Base-by-base conservation (phyloP, 2,329 filamentous ascomycete genomes). In the Epichloe hybrida region DNA sequence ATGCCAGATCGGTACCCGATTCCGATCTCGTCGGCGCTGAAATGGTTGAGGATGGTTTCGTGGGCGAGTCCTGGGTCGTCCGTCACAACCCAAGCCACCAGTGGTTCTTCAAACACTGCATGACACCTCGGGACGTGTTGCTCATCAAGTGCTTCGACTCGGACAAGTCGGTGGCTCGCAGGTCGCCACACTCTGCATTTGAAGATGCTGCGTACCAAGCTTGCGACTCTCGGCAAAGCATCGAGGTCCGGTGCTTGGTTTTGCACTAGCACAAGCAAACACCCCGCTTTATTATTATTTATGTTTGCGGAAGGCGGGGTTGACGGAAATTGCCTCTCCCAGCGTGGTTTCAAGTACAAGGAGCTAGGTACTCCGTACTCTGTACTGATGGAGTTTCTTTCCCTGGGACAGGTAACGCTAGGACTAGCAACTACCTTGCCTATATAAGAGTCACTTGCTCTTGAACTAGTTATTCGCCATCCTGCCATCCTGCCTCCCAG, bases 101-200 rank as follows among this genome's bases (percentile, higher is more conserved):
- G 54, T 81, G 76, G 76, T 74, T 72, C 59, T 80, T 74, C 60
- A 69, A 74, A 55, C 69, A 70, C 55, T 68, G 65, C 4, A 72
- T 79, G 62, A 69, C 66, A 3, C 74, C 76, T 0, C 64, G 73
- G 6, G 71, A 82, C 62, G 74, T 77, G 11, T 67, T 77, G 7
- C 60, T 83, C 39, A 79, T 83, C 65, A 83, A 82, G 60, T 79
- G 76, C 55, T 81, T 75, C 57, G 79, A 83, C 62, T 86, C 80
- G 75, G 73, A 69, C 9, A 72, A 73, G 63, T 63, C 67, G 37
- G 75, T 78, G 12, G 72, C 75, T 1, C 67, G 75, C 6, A 62
- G 76, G 5, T 69, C 76, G 36, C 75, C 75, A 23, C 77, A 80
- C 58, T 71, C 70, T 11, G 73, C 76, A 1, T 80, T 81, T 66